These are phyloP conservation scores for Stylosanthes scabra DNA, from an alignment of 331 rosid species.

Conservation along the genomic window DNA sequence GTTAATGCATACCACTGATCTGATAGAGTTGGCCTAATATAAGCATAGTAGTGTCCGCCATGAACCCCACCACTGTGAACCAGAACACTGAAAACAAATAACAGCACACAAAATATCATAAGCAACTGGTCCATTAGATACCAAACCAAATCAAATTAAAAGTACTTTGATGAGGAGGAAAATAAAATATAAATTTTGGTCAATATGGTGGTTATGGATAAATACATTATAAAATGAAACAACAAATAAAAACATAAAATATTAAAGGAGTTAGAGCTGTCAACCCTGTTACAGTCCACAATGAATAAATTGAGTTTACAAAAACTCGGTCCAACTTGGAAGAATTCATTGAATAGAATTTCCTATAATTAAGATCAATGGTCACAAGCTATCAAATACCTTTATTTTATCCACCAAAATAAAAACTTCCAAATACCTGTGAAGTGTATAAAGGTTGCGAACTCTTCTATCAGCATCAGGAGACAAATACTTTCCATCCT, in stretches of 20 bases:
- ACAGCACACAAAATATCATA: constrained; percentile 13
- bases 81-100: constrained; percentile 72
- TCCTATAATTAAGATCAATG: background rate
- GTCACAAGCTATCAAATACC: background rate
- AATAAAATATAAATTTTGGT: background rate
- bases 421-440: constrained; percentile 53
- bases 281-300: background rate
- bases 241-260: background rate
- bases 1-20: constrained; percentile 73
- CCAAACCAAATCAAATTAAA: background rate
- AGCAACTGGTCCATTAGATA: constrained; percentile 1
- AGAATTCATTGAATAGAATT: constrained; percentile 11
- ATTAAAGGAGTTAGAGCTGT: background rate
- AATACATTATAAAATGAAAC: background rate
- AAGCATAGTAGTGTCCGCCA: constrained; percentile 93
- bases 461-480: constrained; percentile 86
- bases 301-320: background rate
- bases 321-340: background rate
- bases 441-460: constrained; percentile 87
- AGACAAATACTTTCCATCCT: constrained; percentile 77
- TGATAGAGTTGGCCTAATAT: constrained; percentile 79
- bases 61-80: constrained; percentile 94
- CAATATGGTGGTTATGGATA: background rate
- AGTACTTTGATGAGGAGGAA: background rate
- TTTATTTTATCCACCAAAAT: too few relatives aligned